phyloP scores from a whole-genome alignment of 2,329 filamentous ascomycete species.

The Coleophoma cylindrospora region DNA sequence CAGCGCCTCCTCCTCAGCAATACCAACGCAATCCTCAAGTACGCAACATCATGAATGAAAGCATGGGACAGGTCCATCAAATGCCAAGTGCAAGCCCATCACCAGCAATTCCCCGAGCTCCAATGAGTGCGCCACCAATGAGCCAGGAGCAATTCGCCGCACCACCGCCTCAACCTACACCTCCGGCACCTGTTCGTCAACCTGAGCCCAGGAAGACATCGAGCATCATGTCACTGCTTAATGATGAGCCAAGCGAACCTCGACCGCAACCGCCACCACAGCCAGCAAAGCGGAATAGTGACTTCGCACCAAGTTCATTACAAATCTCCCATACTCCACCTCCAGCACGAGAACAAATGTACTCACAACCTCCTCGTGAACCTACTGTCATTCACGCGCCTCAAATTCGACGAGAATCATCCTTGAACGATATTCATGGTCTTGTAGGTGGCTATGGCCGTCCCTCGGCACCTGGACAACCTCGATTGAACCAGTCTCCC shows the following conservation, averaged over 20 bases:
- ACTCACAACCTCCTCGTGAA: not conserved
- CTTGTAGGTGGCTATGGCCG: slow-evolving; percentile 20
- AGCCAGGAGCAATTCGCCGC: slow-evolving; percentile 18
- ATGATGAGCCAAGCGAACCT: slow-evolving; percentile 44
- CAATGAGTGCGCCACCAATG: slow-evolving; percentile 19
- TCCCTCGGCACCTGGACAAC: slow-evolving; percentile 14
- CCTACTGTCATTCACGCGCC: not conserved
- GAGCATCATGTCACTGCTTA: slow-evolving; percentile 58
- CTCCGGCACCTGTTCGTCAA: slow-evolving; percentile 30
- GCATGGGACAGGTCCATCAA: slow-evolving; percentile 9
- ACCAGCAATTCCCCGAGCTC: slow-evolving; percentile 16
- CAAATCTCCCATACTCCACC: slow-evolving; percentile 19
- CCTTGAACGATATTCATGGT: slow-evolving; percentile 21
- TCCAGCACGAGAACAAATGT: slow-evolving; percentile 3
- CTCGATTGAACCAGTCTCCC: slow-evolving; percentile 25
- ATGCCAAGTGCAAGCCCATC: slow-evolving; percentile 17
- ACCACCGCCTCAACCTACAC: slow-evolving; percentile 9
- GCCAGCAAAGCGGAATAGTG: slow-evolving; percentile 18
- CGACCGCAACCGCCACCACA: slow-evolving; percentile 32
- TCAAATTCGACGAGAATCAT: slow-evolving; percentile 5
- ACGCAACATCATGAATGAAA: slow-evolving; percentile 20
- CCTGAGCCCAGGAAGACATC: slow-evolving; percentile 51
- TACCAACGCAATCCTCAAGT: slow-evolving; percentile 18
- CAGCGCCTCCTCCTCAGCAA: slow-evolving; percentile 15
- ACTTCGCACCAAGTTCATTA: slow-evolving; percentile 13